These are phyloP conservation scores for Trypanosomatidae sp. DNA, from an alignment of 208 protist genomes.

Conservation along the genomic window DNA sequence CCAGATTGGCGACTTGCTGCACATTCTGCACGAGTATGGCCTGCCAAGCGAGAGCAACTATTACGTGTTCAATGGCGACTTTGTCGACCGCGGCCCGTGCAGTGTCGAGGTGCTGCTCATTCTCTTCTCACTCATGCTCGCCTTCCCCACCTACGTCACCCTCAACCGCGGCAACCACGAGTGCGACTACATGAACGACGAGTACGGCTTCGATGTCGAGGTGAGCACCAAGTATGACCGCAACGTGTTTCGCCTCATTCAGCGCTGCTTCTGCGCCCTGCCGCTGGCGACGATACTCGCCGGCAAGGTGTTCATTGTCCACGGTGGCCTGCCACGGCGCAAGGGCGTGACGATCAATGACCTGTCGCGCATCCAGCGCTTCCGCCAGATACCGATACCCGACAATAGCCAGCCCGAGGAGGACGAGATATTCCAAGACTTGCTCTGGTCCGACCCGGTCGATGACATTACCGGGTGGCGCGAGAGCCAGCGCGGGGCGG, in stretches of 20 bases:
- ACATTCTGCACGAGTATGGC: slow-evolving; percentile 69
- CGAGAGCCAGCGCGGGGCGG: slow-evolving; percentile 89
- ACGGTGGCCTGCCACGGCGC: slow-evolving; percentile 70
- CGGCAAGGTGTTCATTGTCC: slow-evolving; percentile 73
- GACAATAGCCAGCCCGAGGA: slow-evolving; percentile 81
- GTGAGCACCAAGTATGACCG: slow-evolving; percentile 96
- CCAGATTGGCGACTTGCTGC: slow-evolving; percentile 73
- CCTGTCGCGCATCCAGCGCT: slow-evolving; percentile 76
- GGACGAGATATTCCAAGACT: slow-evolving; percentile 92
- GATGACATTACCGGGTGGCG: slow-evolving; percentile 64
- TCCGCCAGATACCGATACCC: slow-evolving; percentile 81
- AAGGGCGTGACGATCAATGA: slow-evolving; percentile 67
- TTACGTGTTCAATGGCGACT: slow-evolving; percentile 94
- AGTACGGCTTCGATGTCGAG: slow-evolving; percentile 99
- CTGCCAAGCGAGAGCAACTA: slow-evolving; percentile 71
- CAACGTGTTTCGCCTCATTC: slow-evolving; percentile 78
- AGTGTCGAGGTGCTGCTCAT: slow-evolving; percentile 94
- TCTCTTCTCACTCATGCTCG: slow-evolving; percentile 93
- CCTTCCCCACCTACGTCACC: slow-evolving; percentile 87
- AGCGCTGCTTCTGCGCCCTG: slow-evolving; percentile 82
- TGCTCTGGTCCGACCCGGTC: slow-evolving; percentile 94
- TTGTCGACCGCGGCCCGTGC: slow-evolving; percentile 95
- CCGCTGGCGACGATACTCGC: slow-evolving; percentile 72
- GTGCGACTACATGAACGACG: slow-evolving; percentile 89
- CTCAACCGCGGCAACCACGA: slow-evolving; percentile 96